phyloP scores from a whole-genome alignment of 257 asterid species.

The Pogostemon cablin region DNA sequence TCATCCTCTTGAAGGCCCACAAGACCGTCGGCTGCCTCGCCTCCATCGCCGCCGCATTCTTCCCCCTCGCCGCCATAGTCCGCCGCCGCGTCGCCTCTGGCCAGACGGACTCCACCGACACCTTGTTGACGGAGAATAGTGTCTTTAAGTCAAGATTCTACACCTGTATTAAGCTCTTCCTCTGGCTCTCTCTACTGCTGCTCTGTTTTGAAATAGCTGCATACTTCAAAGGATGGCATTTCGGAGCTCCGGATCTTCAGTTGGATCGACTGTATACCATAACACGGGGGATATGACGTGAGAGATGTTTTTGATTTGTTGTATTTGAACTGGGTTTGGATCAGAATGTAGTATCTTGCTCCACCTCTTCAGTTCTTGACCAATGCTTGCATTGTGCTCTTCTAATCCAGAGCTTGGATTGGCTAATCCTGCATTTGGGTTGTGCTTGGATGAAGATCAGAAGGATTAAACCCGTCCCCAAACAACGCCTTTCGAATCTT shows the following conservation, averaged over 20 bases:
- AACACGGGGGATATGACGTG: conserved; percentile 47
- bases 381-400: conserved; percentile 71
- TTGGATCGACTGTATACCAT: conserved; percentile 50
- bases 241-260: conserved; percentile 62
- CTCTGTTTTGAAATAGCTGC: conserved; percentile 76
- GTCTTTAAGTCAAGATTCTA: conserved; percentile 51
- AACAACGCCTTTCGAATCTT: conserved; percentile 54
- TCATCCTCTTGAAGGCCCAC: conserved; percentile 85
- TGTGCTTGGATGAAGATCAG: conserved; percentile 75
- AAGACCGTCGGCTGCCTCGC: conserved; percentile 86
- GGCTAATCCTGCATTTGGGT: conserved; percentile 76
- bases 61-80: conserved; percentile 61
- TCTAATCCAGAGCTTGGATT: conserved; percentile 83
- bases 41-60: conserved; percentile 76
- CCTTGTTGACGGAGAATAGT: conserved; percentile 42
- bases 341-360: conserved; percentile 86
- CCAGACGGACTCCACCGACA: conserved; percentile 72
- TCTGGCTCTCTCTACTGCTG: conserved; percentile 60
- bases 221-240: conserved; percentile 81
- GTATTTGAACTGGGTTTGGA: conserved; percentile 70
- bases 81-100: conserved; percentile 87
- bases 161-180: conserved; percentile 59
- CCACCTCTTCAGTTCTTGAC: conserved; percentile 76
- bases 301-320: conserved; percentile 64
- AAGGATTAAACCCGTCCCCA: conserved; percentile 69